A percentile compares a stretch with the other conserved stretches of the same genome.
Evolutionary conservation across 1,139 yeast species (phyloP).

Genomic region (Barnettozyma hawaiiensis): DNA sequence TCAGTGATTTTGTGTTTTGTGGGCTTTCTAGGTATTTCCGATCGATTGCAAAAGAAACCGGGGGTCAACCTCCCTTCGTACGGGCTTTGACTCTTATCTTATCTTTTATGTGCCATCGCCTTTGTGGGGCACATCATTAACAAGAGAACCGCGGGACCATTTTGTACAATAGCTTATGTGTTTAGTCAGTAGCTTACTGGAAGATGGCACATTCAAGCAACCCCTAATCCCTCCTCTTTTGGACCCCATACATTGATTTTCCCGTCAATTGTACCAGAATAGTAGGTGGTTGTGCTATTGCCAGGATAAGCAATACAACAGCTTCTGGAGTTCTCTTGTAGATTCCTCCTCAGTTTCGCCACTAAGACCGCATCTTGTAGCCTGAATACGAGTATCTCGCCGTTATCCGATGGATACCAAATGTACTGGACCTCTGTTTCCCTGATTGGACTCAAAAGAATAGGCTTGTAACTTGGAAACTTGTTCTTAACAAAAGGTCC

Average conservation of each 20-base stretch:
- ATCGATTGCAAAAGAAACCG: too few relatives aligned
- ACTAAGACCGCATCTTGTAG: constrained; percentile 52
- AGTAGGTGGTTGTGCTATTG: constrained; percentile 38
- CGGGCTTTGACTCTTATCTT: too few relatives aligned
- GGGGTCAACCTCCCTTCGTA: too few relatives aligned
- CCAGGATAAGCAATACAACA: constrained; percentile 50
- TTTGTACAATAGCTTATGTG: too few relatives aligned
- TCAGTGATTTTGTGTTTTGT: too few relatives aligned
- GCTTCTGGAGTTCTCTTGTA: constrained; percentile 29
- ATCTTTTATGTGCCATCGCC: too few relatives aligned
- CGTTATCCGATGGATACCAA: constrained; percentile 72
- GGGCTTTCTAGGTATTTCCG: too few relatives aligned
- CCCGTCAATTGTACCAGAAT: constrained; percentile 56
- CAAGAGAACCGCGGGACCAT: too few relatives aligned
- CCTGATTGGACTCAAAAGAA: constrained; percentile 28
- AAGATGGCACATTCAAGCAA: neutral
- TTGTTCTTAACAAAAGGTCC: constrained; percentile 76
- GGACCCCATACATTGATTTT: constrained; percentile 51
- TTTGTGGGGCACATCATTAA: too few relatives aligned
- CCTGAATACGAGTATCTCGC: constrained; percentile 65
- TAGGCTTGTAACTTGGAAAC: constrained; percentile 27
- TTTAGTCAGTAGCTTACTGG: too few relatives aligned
- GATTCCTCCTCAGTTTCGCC: constrained; percentile 18
- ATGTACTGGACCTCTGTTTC: constrained; percentile 54
- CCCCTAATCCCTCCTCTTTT: constrained; percentile 13